phyloP scores from a whole-genome alignment of 768 basidiomycete genomes.

The Tulasnella sp. region DNA sequence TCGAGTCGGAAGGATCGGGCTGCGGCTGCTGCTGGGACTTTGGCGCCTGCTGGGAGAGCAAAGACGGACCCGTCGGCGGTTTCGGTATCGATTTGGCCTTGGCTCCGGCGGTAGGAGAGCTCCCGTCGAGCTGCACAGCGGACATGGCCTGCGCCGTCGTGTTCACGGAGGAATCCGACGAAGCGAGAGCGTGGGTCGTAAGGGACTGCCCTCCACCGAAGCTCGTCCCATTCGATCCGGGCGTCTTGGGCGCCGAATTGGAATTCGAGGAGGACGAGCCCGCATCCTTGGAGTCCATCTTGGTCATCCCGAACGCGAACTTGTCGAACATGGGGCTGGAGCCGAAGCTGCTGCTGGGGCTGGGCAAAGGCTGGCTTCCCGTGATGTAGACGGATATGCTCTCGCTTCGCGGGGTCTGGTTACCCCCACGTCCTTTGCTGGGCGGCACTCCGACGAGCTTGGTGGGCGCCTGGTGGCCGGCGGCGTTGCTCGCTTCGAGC shows the following conservation, averaged over 20 bases:
- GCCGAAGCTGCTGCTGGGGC: slow-evolving; percentile 49
- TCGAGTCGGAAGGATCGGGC: slow-evolving; percentile 22
- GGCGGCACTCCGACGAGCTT: slow-evolving; percentile 89
- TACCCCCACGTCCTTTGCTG: slow-evolving; percentile 85
- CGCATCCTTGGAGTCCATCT: slow-evolving; percentile 47
- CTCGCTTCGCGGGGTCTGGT: slow-evolving; percentile 86
- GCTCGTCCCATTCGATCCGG: slow-evolving; percentile 23
- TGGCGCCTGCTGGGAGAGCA: slow-evolving; percentile 62
- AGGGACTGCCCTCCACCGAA: slow-evolving; percentile 20
- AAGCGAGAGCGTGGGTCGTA: slow-evolving; percentile 25
- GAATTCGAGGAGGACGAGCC: slow-evolving; percentile 20
- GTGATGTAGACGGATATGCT: slow-evolving; percentile 59
- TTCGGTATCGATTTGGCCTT: slow-evolving; percentile 17
- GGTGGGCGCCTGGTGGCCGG: slow-evolving; percentile 27
- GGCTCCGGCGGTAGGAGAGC: neutral
- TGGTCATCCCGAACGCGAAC: slow-evolving; percentile 86
- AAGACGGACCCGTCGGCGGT: slow-evolving; percentile 43
- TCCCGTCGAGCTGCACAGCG: slow-evolving; percentile 33
- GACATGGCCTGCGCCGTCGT: slow-evolving; percentile 41
- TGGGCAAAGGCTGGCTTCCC: slow-evolving; percentile 82
- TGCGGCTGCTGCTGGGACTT: neutral
- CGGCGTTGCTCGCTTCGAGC: slow-evolving; percentile 42
- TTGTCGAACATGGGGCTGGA: slow-evolving; percentile 70
- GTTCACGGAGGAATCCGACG: slow-evolving; percentile 24
- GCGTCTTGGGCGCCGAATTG: neutral